phyloP scores from a whole-genome alignment of 2,329 filamentous ascomycete genomes.

The Metarhizium humberi region DNA sequence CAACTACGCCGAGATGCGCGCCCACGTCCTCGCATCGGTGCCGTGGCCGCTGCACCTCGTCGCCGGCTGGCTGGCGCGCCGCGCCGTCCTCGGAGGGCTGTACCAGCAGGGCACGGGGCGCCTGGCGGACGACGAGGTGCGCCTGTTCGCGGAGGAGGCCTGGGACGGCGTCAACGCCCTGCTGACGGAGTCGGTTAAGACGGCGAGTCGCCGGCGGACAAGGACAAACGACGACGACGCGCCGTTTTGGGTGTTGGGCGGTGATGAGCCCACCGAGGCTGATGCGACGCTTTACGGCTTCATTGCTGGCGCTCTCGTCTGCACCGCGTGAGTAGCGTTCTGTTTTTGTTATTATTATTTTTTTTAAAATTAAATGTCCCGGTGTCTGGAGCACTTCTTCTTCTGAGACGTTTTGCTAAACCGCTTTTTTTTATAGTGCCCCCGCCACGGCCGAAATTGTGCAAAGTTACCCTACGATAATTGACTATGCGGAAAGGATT shows the following conservation, averaged over 20 bases:
- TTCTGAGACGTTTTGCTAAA: too few species aligned
- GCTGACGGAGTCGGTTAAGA: conserved; percentile 26
- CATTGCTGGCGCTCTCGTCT: conserved; percentile 40
- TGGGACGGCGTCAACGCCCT: conserved; percentile 43
- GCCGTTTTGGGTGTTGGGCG: conserved; percentile 50
- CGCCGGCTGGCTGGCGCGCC: conserved; percentile 40
- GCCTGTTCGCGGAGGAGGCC: conserved; percentile 34
- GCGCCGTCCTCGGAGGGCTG: conserved; percentile 31
- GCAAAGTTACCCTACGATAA: conserved; percentile 33
- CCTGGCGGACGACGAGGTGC: conserved; percentile 40
- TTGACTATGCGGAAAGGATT: conserved; percentile 48
- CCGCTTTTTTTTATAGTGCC: conserved; percentile 20
- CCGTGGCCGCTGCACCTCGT: conserved; percentile 42
- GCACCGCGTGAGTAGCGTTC: conserved; percentile 37
- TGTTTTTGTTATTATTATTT: not conserved
- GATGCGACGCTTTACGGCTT: conserved; percentile 52
- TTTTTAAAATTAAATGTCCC: too few species aligned
- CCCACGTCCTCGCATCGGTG: conserved; percentile 35
- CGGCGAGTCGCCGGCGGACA: not conserved
- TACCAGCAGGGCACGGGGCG: conserved; percentile 47
- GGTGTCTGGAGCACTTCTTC: not conserved
- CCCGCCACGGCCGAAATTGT: conserved; percentile 37
- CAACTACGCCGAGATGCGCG: conserved; percentile 51
- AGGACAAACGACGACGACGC: conserved; percentile 8
- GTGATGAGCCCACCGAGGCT: conserved; percentile 42